Evolutionary conservation across 148 eudicot genomes (phyloP).

Genomic region (Chenopodium quinoa): DNA sequence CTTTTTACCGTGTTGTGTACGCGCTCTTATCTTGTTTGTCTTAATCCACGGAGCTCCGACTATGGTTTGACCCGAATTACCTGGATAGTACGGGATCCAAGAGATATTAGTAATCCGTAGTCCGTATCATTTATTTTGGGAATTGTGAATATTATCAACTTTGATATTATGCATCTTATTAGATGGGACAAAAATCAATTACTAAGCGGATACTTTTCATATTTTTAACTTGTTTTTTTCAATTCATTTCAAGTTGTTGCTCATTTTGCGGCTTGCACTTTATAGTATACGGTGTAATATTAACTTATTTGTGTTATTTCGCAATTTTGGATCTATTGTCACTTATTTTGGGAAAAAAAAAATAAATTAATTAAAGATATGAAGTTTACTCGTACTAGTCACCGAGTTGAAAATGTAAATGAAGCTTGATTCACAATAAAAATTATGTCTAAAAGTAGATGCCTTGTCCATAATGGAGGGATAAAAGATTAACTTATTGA

Average conservation of each 20-base stretch:
- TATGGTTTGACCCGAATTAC: background rate
- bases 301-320: too few species aligned
- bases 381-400: too few species aligned
- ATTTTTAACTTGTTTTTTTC: background rate
- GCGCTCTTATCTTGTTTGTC: background rate
- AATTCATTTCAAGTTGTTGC: slow-evolving; percentile 5
- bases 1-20: background rate
- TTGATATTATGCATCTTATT: background rate
- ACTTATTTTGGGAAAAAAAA: too few species aligned
- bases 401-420: too few species aligned
- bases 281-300: background rate
- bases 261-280: slow-evolving; percentile 7
- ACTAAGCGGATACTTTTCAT: background rate
- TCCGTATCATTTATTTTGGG: slow-evolving; percentile 5
- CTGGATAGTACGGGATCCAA: slow-evolving; percentile 23
- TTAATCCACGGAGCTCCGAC: background rate
- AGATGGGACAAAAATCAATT: background rate
- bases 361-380: too few species aligned
- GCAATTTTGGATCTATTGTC: too few species aligned
- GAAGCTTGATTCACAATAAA: too few species aligned
- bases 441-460: too few species aligned
- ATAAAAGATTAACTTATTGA: too few species aligned
- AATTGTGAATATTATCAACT: slow-evolving; percentile 12
- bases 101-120: background rate
- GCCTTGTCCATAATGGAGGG: too few species aligned